A percentile compares a stretch with the other conserved stretches of the same genome.
Conservation (phyloP, 2,329 filamentous ascomycete species). For the Penicillium freii region DNA sequence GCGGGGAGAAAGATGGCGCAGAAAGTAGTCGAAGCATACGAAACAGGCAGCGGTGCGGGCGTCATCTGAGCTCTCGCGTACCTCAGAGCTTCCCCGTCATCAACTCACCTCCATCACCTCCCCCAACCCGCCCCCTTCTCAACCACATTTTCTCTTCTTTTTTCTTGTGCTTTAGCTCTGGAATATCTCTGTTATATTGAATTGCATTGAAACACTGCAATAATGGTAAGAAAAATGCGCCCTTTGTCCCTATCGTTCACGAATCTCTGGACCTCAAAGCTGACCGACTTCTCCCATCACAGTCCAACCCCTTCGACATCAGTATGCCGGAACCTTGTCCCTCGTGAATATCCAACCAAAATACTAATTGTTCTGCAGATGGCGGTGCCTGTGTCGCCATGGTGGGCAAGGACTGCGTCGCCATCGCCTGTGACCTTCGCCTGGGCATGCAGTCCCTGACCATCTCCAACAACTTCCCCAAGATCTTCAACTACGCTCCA, state of each 20-base stretch:
- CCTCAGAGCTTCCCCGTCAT: slow-evolving; percentile 32
- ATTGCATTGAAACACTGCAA: slow-evolving; percentile 21
- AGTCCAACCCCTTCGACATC: slow-evolving; percentile 94
- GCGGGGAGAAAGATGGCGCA: slow-evolving; percentile 23
- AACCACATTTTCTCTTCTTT: slow-evolving; percentile 12
- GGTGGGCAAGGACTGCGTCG: slow-evolving; percentile 99
- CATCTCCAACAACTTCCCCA: slow-evolving; percentile 98
- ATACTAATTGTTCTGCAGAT: slow-evolving; percentile 45
- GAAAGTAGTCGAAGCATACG: slow-evolving; percentile 28
- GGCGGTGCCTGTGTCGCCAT: slow-evolving; percentile 97
- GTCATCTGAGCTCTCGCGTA: slow-evolving; percentile 35
- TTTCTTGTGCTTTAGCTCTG: slow-evolving; percentile 16
- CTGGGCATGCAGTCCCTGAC: slow-evolving; percentile 95
- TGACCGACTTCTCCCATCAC: slow-evolving; percentile 39
- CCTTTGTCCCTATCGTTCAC: slow-evolving; percentile 13
- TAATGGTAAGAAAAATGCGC: slow-evolving; percentile 23
- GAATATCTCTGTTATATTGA: slow-evolving; percentile 4
- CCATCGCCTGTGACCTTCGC: slow-evolving; percentile 97
- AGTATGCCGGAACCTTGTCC: slow-evolving; percentile 57
- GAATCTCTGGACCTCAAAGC: slow-evolving; percentile 27
- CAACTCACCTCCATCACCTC: slow-evolving; percentile 22
- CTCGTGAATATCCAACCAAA: slow-evolving; percentile 4
- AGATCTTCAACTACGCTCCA: slow-evolving; percentile 92
- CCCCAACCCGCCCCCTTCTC: slow-evolving; percentile 18
- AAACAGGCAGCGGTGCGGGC: slow-evolving; percentile 33